A percentile compares a stretch with the other conserved stretches of the same genome.
Conservation (phyloP, 345 rosid genomes). For the Eucalyptus coolabah region DNA sequence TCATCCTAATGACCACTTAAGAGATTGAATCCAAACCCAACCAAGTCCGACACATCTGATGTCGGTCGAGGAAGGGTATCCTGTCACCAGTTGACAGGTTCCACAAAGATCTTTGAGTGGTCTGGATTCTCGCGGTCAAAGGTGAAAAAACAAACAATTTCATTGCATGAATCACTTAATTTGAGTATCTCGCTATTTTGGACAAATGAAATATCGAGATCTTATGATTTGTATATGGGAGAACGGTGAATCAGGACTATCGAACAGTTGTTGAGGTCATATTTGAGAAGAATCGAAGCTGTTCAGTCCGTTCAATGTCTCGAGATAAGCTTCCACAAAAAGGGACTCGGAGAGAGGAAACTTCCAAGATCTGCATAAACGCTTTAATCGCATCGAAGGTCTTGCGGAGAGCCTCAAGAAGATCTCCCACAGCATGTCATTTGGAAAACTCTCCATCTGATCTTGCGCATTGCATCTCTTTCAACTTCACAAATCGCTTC, state of each 20-base stretch:
- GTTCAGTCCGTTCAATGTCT: neutral
- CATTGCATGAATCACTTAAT: neutral
- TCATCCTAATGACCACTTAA: neutral
- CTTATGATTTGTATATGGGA: neutral
- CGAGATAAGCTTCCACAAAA: neutral
- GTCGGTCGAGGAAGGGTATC: neutral
- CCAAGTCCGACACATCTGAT: neutral
- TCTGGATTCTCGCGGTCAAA: neutral
- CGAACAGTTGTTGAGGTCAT: neutral
- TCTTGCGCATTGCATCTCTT: neutral
- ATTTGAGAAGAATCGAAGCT: neutral
- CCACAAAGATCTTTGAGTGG: neutral
- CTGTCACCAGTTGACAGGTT: neutral
- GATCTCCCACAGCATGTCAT: neutral
- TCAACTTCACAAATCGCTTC: neutral
- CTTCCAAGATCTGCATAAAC: neutral
- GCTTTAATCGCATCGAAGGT: neutral
- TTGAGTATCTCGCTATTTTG: neutral
- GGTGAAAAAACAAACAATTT: neutral
- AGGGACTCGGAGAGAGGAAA: neutral
- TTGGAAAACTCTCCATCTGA: neutral
- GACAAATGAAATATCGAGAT: neutral
- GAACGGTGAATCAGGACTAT: neutral
- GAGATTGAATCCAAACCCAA: neutral
- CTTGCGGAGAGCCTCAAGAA: neutral